Base-by-base conservation (phyloP, 495 filamentous ascomycete genomes). In the Hypoxylon intermedium region DNA sequence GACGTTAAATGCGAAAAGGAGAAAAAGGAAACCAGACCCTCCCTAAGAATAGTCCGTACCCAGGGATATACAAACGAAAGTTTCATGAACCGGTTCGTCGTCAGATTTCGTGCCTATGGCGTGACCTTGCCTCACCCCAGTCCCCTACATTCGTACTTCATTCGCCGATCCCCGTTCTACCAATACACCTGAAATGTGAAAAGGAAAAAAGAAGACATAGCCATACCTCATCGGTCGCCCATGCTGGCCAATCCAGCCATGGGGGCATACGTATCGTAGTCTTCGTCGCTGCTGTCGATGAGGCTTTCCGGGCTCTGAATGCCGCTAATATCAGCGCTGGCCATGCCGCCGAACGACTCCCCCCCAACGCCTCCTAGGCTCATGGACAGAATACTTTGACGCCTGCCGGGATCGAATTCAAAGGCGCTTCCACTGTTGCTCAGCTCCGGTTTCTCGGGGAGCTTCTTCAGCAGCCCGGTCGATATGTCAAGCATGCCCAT, bases 401-500 rank as follows among this genome's bases (percentile, higher is more conserved):
- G 70, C 44, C 78, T 57, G n/a, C 68, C 71, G 0, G 68, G 61
- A 30, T 75, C 75, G 16, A 82, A 72, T 41, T 80, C 77, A 28
- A 71, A 69, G 12, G 71, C 67, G 53, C 77, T 80, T 34, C 70
- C 75, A 7, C 57, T 72, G 11, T 73, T 68, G 52, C 78, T 80
- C 28, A 82, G 58, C 43, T 75, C 69, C 52, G 82, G 82, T 58
- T 85, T 85, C 71, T 83, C 82, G 0, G 82, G 82, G 48, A 85
- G 67, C 45, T 79, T 69, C 68, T 85, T 85, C 11, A 85, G 67
- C 57, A 85, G 45, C 0, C 82, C 82, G 1, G 82, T 81, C 26
- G 76, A 79, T 50, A 82, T 83, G 60, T 92, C 88, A 45, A 92
- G 73, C 81, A 89, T 88, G 18, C 82, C 83, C 72, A 91, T 85